Evolutionary conservation across 345 rosid species (phyloP).

Genomic region (Excoecaria cochinchinensis): DNA sequence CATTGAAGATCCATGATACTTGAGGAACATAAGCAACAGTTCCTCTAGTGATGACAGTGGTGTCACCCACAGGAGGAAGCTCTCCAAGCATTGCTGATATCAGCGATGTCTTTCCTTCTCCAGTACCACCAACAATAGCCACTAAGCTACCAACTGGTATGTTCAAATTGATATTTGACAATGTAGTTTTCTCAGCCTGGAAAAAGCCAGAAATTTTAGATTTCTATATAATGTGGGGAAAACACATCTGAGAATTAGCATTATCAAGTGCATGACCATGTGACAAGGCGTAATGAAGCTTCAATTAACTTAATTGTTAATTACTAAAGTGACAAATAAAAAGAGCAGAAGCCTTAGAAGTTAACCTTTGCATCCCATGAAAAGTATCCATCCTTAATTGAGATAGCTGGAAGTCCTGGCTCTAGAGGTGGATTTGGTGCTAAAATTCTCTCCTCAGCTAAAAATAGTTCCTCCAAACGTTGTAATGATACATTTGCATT

Average conservation of each 20-base stretch:
- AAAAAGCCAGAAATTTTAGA: constrained; percentile 1
- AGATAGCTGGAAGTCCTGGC: constrained; percentile 71
- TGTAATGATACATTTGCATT: constrained; percentile 86
- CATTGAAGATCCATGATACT: constrained; percentile 99
- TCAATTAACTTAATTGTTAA: not conserved
- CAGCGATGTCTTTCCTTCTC: constrained; percentile 98
- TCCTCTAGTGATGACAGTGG: constrained; percentile 70
- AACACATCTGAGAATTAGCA: not conserved
- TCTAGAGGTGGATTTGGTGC: constrained; percentile 76
- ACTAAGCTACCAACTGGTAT: constrained; percentile 86
- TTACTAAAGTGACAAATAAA: not conserved
- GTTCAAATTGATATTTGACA: constrained; percentile 85
- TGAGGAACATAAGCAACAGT: constrained; percentile 94
- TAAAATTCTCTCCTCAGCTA: constrained; percentile 81
- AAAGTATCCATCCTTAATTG: constrained; percentile 73
- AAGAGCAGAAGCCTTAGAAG: not conserved
- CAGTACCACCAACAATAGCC: constrained; percentile 96
- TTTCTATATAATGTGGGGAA: not conserved
- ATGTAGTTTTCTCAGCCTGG: constrained; percentile 84
- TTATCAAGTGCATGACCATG: not conserved
- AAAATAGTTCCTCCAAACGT: constrained; percentile 80
- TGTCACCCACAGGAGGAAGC: constrained; percentile 68
- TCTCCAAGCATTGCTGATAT: constrained; percentile 99
- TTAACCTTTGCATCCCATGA: constrained; percentile 89
- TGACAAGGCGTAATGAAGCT: constrained; percentile 1